Evolutionary conservation across 2,329 filamentous ascomycete genomes (phyloP), one percentile per base, ranked within the genome.

Genomic region (Knufia petricola): DNA sequence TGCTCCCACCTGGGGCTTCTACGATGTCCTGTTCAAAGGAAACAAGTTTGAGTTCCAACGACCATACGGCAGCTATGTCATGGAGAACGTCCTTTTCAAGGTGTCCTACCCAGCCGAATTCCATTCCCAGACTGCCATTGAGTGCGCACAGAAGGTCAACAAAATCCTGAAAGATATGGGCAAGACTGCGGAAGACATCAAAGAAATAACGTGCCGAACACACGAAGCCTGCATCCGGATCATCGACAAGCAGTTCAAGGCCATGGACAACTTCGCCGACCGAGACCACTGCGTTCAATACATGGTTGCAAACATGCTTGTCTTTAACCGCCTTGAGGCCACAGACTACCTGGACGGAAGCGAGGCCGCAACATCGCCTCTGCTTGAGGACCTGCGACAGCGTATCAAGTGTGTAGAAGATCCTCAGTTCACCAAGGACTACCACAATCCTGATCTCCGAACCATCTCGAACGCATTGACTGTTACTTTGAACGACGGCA

Each of bases 41-140:
- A 87, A 94, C 62, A 86, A 86, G 70, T 98, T 98, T 67, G 75
- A 88, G 68, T 98, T 95, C 78, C 90, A 96, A 76, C 82, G 92
- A 55, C 81, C 84, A 51, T 98, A 98, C 65, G 90, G 89, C 65
- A 94, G 85, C 76, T 98, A 98, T 69, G 92, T 98, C 58, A 98
- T 98, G 92, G 92, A 98, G 81, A 98, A 96, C 64, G 88, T 98
- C 52, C 82, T 98, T 56, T 98, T 98, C 84, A 98, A 98, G 80
- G 92, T 98, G 52, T 98, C 92, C 39, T 96, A 95, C 68, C 90
- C 90, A 64, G 85, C 85, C 87, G 74, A 66, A 77, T 63, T 31
- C 44, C 50, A 45, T 42, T 95, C 90, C 17, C 92, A 98, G 73
- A 98, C 92, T 31, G 92, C 92, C 59, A 88, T 96, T 58, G 92